Evolutionary conservation across 2,329 filamentous ascomycete species (phyloP).

Genomic region (Pseudopyricularia javanii): DNA sequence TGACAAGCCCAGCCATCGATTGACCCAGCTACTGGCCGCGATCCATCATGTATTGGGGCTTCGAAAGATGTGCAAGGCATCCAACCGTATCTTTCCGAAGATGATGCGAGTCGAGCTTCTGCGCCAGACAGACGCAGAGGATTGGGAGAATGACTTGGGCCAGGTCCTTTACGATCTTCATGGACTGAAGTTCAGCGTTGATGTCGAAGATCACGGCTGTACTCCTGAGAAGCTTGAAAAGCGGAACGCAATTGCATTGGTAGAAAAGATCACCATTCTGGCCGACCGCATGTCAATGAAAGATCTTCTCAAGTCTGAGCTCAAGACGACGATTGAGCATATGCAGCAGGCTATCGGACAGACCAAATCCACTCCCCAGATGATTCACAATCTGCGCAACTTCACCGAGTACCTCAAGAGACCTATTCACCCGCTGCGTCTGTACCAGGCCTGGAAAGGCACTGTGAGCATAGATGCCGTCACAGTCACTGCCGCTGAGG

Average conservation of each 20-base stretch:
- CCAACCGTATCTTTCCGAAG: slow-evolving; percentile 79
- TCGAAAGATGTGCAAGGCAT: slow-evolving; percentile 72
- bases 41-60: slow-evolving; percentile 77
- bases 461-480: slow-evolving; percentile 62
- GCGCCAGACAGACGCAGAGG: slow-evolving; percentile 61
- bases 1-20: slow-evolving; percentile 53
- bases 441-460: slow-evolving; percentile 74
- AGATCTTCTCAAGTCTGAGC: slow-evolving; percentile 80
- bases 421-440: slow-evolving; percentile 66
- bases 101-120: slow-evolving; percentile 80
- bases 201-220: slow-evolving; percentile 70
- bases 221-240: slow-evolving; percentile 66
- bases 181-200: slow-evolving; percentile 63
- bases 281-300: slow-evolving; percentile 79
- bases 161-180: slow-evolving; percentile 78
- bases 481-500: slow-evolving; percentile 55
- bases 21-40: slow-evolving; percentile 67
- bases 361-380: slow-evolving; percentile 64
- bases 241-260: slow-evolving; percentile 65
- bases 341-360: slow-evolving; percentile 79
- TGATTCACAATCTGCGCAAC: slow-evolving; percentile 78
- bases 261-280: slow-evolving; percentile 73
- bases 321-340: slow-evolving; percentile 83
- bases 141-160: slow-evolving; percentile 75
- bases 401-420: slow-evolving; percentile 72